These are phyloP conservation scores for Excoecaria cochinchinensis DNA, from an alignment of 345 rosid species.

Conservation along the genomic window DNA sequence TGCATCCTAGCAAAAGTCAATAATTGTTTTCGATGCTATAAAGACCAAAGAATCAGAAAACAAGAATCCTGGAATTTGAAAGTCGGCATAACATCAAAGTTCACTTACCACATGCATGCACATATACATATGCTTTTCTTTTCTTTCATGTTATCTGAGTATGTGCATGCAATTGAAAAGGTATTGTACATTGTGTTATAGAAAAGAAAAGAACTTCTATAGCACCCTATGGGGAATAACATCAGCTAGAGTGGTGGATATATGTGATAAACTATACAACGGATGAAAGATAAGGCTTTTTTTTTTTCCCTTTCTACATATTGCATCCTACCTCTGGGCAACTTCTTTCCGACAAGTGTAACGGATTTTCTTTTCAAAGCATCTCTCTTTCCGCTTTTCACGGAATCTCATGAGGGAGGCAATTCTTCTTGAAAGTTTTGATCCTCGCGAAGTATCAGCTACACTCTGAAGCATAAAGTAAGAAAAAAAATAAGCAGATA, in stretches of 20 bases:
- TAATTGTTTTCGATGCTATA: constrained; percentile 12
- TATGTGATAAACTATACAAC: not conserved
- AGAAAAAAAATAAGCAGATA: constrained; percentile 11
- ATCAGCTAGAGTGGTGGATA: not conserved
- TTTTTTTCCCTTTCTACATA: not conserved
- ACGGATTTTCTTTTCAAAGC: constrained; percentile 45
- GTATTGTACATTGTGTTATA: no score
- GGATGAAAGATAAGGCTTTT: not conserved
- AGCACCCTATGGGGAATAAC: not conserved
- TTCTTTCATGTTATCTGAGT: not conserved
- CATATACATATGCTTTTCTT: not conserved
- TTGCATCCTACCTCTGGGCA: constrained; percentile 38
- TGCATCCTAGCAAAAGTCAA: constrained; percentile 25
- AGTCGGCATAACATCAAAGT: not conserved
- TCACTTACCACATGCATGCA: not conserved
- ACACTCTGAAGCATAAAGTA: constrained; percentile 30
- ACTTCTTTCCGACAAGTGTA: constrained; percentile 45
- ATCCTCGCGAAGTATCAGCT: constrained; percentile 31
- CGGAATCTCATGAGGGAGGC: constrained; percentile 45
- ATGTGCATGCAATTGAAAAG: not conserved
- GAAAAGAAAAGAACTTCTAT: not conserved
- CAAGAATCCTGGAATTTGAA: not conserved
- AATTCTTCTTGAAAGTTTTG: constrained; percentile 43
- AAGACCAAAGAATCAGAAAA: not conserved
- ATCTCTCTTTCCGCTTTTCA: constrained; percentile 48